These are phyloP conservation scores for Ceratocystis huliohia DNA, from an alignment of 2,329 filamentous ascomycete genomes.

Conservation along the genomic window DNA sequence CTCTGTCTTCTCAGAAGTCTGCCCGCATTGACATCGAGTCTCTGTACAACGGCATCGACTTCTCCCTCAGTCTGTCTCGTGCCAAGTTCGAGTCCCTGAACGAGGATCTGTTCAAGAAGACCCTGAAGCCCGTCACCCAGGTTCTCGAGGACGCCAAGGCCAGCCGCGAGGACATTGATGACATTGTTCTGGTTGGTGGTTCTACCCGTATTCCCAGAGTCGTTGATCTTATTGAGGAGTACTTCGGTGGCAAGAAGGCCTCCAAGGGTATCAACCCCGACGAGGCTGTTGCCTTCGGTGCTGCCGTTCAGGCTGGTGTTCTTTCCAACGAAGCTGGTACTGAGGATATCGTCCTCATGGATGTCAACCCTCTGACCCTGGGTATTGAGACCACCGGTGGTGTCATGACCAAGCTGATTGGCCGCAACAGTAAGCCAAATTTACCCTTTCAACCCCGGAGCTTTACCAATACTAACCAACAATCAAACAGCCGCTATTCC, in stretches of 20 bases:
- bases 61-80: slow-evolving; percentile 94
- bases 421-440: slow-evolving; percentile 53
- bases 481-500: slow-evolving; percentile 53
- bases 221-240: slow-evolving; percentile 86
- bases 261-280: slow-evolving; percentile 99
- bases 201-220: slow-evolving; percentile 99
- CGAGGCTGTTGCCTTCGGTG: slow-evolving; percentile 95
- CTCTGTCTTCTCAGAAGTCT: slow-evolving; percentile 86
- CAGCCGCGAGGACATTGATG: slow-evolving; percentile 87
- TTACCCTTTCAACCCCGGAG: not conserved
- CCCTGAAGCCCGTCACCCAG: slow-evolving; percentile 95
- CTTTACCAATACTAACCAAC: not conserved
- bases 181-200: slow-evolving; percentile 95
- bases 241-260: slow-evolving; percentile 88
- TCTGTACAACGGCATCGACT: slow-evolving; percentile 93
- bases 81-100: slow-evolving; percentile 99
- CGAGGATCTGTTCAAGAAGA: slow-evolving; percentile 99
- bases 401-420: slow-evolving; percentile 95
- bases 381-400: slow-evolving; percentile 96
- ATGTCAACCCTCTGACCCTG: slow-evolving; percentile 90
- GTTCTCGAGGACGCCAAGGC: slow-evolving; percentile 97
- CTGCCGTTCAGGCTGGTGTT: slow-evolving; percentile 92
- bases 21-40: slow-evolving; percentile 93
- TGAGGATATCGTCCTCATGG: slow-evolving; percentile 78
- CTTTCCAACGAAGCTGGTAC: slow-evolving; percentile 78